Conservation (phyloP, 176 grass and related monocot species). For the Carex scoparia region DNA sequence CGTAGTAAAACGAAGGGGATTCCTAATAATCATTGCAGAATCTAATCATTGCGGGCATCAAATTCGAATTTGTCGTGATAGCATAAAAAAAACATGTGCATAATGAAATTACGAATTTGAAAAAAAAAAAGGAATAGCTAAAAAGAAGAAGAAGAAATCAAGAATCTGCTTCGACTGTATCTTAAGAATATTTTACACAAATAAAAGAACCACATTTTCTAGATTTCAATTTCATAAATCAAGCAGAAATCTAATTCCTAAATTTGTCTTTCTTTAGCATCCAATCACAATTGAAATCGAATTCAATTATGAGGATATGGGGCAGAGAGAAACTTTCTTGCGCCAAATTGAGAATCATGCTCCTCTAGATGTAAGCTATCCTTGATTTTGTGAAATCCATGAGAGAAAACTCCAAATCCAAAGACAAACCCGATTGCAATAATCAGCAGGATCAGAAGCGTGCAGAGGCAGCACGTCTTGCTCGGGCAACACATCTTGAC, state of each 20-base stretch:
- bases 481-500: conserved; percentile 69
- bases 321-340: conserved; percentile 7
- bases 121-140: not conserved
- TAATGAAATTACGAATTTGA: not conserved
- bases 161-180: conserved; percentile 17
- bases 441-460: conserved; percentile 52
- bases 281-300: not conserved
- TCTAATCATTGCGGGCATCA: conserved; percentile 15
- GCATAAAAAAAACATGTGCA: not conserved
- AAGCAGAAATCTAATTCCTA: not conserved
- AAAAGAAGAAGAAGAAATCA: not conserved
- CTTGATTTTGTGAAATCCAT: conserved; percentile 77
- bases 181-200: conserved; percentile 25
- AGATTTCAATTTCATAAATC: not conserved
- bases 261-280: not conserved
- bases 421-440: conserved; percentile 63
- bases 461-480: conserved; percentile 82
- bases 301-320: conserved; percentile 3
- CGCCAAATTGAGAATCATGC: not conserved
- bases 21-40: not conserved
- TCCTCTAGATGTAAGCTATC: conserved; percentile 36
- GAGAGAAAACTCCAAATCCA: conserved; percentile 73
- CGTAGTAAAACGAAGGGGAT: not conserved
- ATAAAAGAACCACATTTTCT: not conserved
- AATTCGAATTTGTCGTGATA: conserved; percentile 1